Evolutionary conservation across 352 stramenopile genomes (phyloP).

Genomic region (Phytophthora syringae): DNA sequence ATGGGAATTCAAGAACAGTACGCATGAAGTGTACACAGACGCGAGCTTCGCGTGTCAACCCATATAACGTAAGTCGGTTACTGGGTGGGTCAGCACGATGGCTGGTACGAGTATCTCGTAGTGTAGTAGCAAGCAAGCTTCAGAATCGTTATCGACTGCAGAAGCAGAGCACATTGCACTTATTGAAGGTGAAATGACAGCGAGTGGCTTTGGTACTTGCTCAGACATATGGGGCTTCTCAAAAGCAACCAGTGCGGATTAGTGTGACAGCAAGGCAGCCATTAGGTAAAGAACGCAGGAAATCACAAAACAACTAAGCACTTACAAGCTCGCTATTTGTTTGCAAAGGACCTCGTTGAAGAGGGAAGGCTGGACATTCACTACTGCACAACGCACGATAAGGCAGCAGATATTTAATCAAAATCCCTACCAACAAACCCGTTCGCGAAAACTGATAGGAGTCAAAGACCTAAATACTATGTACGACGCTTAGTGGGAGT

Average conservation of each 20-base stretch:
- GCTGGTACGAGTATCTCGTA: background rate
- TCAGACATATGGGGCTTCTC: background rate
- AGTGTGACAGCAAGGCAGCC: background rate
- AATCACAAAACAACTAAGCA: constrained; percentile 2
- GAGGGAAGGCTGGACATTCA: background rate
- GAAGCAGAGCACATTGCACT: constrained; percentile 2
- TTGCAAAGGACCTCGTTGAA: background rate
- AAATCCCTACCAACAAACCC: background rate
- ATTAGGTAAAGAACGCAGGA: background rate
- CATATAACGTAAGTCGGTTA: background rate
- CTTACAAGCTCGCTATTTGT: background rate
- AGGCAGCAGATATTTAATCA: constrained; percentile 1
- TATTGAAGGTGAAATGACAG: background rate
- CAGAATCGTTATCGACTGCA: background rate
- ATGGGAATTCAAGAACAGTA: background rate
- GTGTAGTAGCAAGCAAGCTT: background rate
- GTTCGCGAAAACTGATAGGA: background rate
- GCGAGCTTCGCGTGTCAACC: background rate
- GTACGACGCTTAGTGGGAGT: background rate
- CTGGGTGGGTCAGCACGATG: background rate
- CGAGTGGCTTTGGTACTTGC: background rate
- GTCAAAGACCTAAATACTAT: background rate
- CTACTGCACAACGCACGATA: background rate
- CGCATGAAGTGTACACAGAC: background rate
- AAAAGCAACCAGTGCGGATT: background rate